Evolutionary conservation across 257 asterid genomes (phyloP), one percentile per base, ranked within the genome.

Genomic region (Primulina eburnea): DNA sequence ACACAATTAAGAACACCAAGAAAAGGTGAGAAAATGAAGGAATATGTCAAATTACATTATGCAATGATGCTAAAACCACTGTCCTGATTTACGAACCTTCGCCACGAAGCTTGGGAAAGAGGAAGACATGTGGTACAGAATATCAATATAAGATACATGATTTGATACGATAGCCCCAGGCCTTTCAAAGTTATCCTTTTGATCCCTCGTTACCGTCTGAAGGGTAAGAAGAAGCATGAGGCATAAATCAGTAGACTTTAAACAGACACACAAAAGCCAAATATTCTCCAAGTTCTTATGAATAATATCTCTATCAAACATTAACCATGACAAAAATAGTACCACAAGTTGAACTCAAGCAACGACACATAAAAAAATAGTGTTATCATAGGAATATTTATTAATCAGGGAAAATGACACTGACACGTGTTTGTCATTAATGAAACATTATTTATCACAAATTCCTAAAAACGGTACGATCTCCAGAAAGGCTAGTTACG

Each of bases 51-150:
- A 43, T 43, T 11, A 12, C 3, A 9, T 3, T 1, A 43, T 11
- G 14, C 18, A 14, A 12, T 43, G 14, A 43, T 43, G 55, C 1
- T 43, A 18, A 43, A 43, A 43, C 55, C 4, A 26, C 28, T 6
- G 67, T 40, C 66, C 52, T 47, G 72, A 64, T 73, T 65, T 38
- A 77, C 89, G 60, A 74, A 93, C 99, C 97, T 93, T 93, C 30
- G 99, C 99, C 43, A 91, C 99, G 81, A 93, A 93, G 83, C 97
- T 93, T 47, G 99, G 96, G 76, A 89, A 93, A 40, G 88, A 87
- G 66, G 86, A 77, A 30, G 95, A 89, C 97, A 84, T 86, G 80
- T 93, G 97, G 80, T 89, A 93, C 68, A 93, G 81, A 75, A 93
- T 93, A 84, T 93, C 99, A 78, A 93, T 62, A 81, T 93, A 85